Base-by-base conservation (phyloP, 1,139 yeast genomes). In the Debaryomycetaceae sp. region DNA sequence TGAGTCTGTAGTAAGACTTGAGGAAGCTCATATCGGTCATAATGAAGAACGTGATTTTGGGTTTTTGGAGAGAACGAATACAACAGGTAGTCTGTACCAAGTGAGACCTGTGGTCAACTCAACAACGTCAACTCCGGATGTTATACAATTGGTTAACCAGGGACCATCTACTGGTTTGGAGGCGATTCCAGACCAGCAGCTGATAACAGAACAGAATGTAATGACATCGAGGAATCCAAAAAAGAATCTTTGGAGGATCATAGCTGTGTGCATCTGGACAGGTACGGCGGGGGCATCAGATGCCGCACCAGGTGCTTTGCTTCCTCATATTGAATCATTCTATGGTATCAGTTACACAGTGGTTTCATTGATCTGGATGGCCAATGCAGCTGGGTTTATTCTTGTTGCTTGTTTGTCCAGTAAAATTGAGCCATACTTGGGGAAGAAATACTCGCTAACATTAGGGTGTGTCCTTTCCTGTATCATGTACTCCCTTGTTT, bases 241-340 rank as follows among this genome's bases (percentile, higher is more conserved):
- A n/a, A 61, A 51, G 35, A 77, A 75, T 47, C 43, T 50, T 30
- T 67, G 67, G 63, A 58, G 83, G 39, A 57, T 77, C 11, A 39
- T 62, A 3, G 61, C 76, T 5, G 50, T 65, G 11, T 59, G 71
- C 29, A 13, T 56, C 5, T 78, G 79, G 77, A 53, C 62, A 9
- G 53, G 71, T 31, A 47, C 62, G 5, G 40, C 47, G 31, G 77
- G 77, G 0, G 59, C 67, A 39, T 56, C 63, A 33, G 78, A 73
- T 50, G 75, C 76, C n/a, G 67, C 75, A 0, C 70, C 77, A 1
- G 79, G 79, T 34, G 75, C 76, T 2, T 49, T 73, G 24, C 61
- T 74, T 39, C 79, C 78, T 3, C 60, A 61, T 36, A 63, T 73
- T 6, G 76, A 73, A 44, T 51, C 48, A 5, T 57, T 61, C 40